Conservation (phyloP, 768 basidiomycete genomes). For the Filobasidium wieringae region DNA sequence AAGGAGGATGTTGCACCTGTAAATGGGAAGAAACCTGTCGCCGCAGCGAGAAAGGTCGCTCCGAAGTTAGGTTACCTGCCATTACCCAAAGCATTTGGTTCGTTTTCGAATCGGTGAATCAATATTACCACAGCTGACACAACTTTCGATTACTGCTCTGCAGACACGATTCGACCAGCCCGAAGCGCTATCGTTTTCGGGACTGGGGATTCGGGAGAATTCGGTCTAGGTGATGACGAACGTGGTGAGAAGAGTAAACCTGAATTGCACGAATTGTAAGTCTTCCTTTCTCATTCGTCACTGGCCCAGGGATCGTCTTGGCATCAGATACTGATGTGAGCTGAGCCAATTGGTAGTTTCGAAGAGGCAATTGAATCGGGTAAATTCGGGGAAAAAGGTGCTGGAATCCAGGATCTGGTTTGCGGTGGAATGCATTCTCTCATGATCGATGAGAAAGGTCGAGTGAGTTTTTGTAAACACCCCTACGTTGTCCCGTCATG, state of each 20-base stretch:
- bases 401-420: constrained; percentile 65
- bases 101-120: background rate
- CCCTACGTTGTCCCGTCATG: background rate
- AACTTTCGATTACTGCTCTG: background rate
- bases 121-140: background rate
- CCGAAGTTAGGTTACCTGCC: background rate
- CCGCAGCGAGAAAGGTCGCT: background rate
- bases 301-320: background rate
- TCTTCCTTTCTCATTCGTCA: background rate
- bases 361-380: constrained; percentile 63
- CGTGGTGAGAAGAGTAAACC: constrained; percentile 66
- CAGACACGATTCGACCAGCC: constrained; percentile 7
- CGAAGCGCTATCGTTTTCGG: constrained; percentile 65
- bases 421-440: constrained; percentile 83
- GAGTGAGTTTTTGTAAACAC: constrained; percentile 47
- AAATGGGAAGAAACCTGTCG: background rate
- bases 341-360: constrained; percentile 25
- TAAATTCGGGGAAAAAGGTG: constrained; percentile 47
- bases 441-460: constrained; percentile 77
- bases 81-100: background rate
- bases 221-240: constrained; percentile 62
- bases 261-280: constrained; percentile 55
- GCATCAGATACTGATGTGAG: no score
- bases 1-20: background rate
- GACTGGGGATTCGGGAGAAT: constrained; percentile 83